Evolutionary conservation across 2,329 filamentous ascomycete species (phyloP), one percentile per base, ranked within the genome.

Genomic region (Talaromyces albobiverticillius): DNA sequence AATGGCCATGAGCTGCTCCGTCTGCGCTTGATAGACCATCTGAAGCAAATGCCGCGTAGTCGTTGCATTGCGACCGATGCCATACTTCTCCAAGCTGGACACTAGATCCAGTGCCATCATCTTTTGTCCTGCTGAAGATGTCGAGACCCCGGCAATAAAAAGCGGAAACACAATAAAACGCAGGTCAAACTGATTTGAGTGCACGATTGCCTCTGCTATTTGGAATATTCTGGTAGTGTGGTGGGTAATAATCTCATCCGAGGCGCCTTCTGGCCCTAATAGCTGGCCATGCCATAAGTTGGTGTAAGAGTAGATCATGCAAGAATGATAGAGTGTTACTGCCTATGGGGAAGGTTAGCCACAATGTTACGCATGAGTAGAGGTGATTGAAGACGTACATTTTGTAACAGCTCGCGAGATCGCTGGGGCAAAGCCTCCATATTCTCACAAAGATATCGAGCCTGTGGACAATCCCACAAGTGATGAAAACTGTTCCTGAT

Each of bases 241-340:
- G 36, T 71, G 67, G 13, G 72, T 69, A 40, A 80, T 74, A 57
- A 81, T 75, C 22, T 65, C 59, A 31, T 71, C 63, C 18, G 71
- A 64, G 14, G 69, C 64, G 14, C 70, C 67, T 8, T 65, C 68
- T 1, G 67, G 71, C 20, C 76, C 70, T 9, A 71, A 59, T 2
- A 72, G 64, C 63, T 83, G 80, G 4, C 69, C 67, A 3, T 75
- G 72, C 70, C 76, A 82, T 73, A 83, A 78, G 60, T 75, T 78
- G 4, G 77, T 81, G 53, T 78, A 76, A n/a, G 76, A 74, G 61
- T 81, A 82, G 48, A 83, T 71, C 16, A 78, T 69, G 41, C 72
- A 75, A 18, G 71, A 71, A 58, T 79, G 76, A 64, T 78, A 81
- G 11, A 82, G 70, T 8, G 78, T 64, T 32, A 71, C 67, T 2